Percentiles rank a stretch among this genome's conserved stretches.
Conservation (phyloP, 2,329 filamentous ascomycete genomes). For the Exserohilum rostratum region DNA sequence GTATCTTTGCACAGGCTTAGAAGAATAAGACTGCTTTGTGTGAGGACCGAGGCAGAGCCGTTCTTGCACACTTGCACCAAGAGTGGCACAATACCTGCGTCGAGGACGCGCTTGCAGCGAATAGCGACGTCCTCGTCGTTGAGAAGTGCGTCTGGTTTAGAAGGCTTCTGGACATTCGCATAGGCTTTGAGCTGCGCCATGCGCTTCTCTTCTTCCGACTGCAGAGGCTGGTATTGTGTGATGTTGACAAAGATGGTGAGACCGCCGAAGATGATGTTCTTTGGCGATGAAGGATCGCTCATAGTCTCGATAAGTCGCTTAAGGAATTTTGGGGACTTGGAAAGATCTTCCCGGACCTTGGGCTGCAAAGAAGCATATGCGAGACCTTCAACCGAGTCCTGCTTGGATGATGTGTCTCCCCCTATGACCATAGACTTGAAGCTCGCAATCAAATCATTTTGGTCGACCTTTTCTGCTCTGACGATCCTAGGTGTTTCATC, state of each 20-base stretch:
- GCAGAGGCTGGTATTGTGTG: constrained; percentile 75
- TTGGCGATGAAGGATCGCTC: constrained; percentile 43
- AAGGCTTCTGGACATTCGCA: constrained; percentile 76
- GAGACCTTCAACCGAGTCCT: constrained; percentile 84
- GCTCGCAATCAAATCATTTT: constrained; percentile 59
- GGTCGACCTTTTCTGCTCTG: constrained; percentile 40
- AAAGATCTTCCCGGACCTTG: constrained; percentile 80
- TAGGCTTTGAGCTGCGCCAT: constrained; percentile 93
- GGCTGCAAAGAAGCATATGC: constrained; percentile 90
- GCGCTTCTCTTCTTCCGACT: constrained; percentile 90
- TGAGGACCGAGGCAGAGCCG: constrained; percentile 71
- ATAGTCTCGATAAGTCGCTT: constrained; percentile 71
- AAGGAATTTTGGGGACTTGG: constrained; percentile 71
- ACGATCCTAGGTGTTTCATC: constrained; percentile 40
- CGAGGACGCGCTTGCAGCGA: constrained; percentile 79
- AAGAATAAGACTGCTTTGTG: constrained; percentile 77
- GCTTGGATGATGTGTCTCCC: constrained; percentile 62
- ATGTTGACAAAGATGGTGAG: constrained; percentile 87
- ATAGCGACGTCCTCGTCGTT: constrained; percentile 75
- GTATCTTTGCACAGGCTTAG: constrained; percentile 77
- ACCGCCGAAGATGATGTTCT: constrained; percentile 78
- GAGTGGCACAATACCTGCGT: constrained; percentile 76
- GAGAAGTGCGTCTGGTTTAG: constrained; percentile 69
- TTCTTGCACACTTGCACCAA: constrained; percentile 78
- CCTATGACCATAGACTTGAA: constrained; percentile 70